Base-by-base conservation (phyloP, 108 stramenopile genomes). In the Stephanodiscus triporus region DNA sequence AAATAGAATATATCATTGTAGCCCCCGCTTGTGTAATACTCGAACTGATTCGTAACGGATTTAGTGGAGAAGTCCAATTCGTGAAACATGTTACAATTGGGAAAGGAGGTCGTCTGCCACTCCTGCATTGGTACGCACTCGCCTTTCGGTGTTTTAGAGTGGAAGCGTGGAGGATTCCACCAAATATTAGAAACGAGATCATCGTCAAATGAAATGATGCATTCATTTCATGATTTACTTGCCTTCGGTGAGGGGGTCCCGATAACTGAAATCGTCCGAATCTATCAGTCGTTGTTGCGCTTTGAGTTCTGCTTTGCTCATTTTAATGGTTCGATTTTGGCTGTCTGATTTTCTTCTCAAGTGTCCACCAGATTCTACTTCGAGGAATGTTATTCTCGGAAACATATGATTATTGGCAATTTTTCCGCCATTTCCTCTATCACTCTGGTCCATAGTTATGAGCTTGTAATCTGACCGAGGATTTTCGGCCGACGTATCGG, bases 121-220 rank as follows among this genome's bases (percentile, higher is more conserved):
- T 37, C 4, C 6, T 70, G 70, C 80, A 81, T 81, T 9, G 80
- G 80, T 37, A 76, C 47, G 34, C 80, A 81, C n/a, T 80, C 78
- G 23, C 26, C 63, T 54, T 1, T 45, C 14, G 2, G 16, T 45
- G 43, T 14, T 45, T 14, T 13, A 45, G 43, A 9, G 40, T 42
- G 40, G 40, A 1, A 42, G 40, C 40, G 11, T 42, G 40, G 40
- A 42, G 40, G 40, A 42, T 42, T 42, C 40, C 40, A 45, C 43
- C 13, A 45, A 14, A 16, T 14, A 45, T 45, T 45, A 45, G 43
- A 45, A 17, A 45, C 43, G 43, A 45, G 16, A 16, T 2, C 43
- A 45, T 16, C 14, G 43, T 45, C 43, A 17, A 14, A 16, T 45
- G 14, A 45, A 45, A 45, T 16, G 43, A 3, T 16, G 43, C 14